Percentiles rank a stretch among this genome's conserved stretches.
phyloP scores from a whole-genome alignment of 768 basidiomycete genomes.

The Amylocystis lapponica region DNA sequence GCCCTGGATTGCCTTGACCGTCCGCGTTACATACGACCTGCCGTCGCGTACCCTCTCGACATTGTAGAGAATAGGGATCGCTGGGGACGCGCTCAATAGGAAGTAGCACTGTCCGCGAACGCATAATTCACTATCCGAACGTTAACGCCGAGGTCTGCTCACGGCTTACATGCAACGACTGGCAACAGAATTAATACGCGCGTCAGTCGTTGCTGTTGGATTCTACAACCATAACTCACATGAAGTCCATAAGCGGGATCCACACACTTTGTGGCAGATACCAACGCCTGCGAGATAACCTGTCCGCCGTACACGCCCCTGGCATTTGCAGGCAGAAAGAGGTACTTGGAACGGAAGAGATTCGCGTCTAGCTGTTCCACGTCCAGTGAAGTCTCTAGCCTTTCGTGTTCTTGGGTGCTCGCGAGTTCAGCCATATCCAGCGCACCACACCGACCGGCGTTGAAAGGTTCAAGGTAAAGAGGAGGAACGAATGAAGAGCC shows the following conservation, averaged over 20 bases:
- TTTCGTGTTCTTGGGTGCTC: constrained; percentile 50
- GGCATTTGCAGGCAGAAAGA: constrained; percentile 54
- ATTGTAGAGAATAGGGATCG: constrained; percentile 70
- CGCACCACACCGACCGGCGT: background rate
- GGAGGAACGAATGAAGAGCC: background rate
- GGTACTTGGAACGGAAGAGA: constrained; percentile 70
- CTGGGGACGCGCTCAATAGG: constrained; percentile 64
- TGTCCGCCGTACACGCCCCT: constrained; percentile 86
- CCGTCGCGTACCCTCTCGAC: constrained; percentile 75
- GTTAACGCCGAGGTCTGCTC: background rate
- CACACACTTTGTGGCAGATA: constrained; percentile 74
- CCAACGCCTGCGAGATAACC: constrained; percentile 83
- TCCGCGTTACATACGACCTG: constrained; percentile 62
- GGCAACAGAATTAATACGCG: too few relatives aligned
- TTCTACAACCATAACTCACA: constrained; percentile 40
- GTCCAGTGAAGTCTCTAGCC: constrained; percentile 69
- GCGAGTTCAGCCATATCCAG: constrained; percentile 25
- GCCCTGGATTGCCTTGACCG: constrained; percentile 38
- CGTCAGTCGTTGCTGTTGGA: background rate
- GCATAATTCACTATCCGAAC: background rate
- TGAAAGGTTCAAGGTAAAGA: background rate
- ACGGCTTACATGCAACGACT: constrained; percentile 47
- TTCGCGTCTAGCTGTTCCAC: constrained; percentile 75
- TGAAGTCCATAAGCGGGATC: constrained; percentile 60
- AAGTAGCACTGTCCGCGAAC: constrained; percentile 64